A percentile compares a stretch with the other conserved stretches of the same genome.
These are phyloP conservation scores for Rhodotorula sp. DNA, from an alignment of 1,284 basidiomycete genomes.

Conservation along the genomic window DNA sequence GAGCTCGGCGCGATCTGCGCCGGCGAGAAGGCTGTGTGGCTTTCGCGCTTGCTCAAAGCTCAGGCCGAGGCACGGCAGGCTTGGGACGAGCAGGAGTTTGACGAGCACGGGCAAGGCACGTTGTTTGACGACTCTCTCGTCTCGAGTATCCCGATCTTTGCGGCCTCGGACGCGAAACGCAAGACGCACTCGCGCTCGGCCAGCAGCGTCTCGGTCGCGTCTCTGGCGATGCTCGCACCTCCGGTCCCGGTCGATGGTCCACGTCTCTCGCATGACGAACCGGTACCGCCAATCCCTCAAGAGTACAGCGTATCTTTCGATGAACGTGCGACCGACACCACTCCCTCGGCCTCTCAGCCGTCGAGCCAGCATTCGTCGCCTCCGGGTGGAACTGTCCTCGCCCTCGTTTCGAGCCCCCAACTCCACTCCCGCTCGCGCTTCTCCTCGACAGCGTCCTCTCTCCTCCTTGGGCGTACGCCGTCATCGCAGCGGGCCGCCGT, in stretches of 20 bases:
- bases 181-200: slow-evolving; percentile 31
- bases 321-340: neutral
- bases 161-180: slow-evolving; percentile 8
- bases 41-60: slow-evolving; percentile 47
- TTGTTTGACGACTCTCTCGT: slow-evolving; percentile 37
- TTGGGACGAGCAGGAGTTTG: slow-evolving; percentile 27
- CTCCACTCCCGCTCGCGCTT: slow-evolving; percentile 30
- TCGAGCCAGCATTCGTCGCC: neutral
- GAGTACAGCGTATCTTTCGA: neutral
- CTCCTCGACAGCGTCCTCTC: slow-evolving; percentile 49
- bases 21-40: slow-evolving; percentile 78
- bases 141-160: slow-evolving; percentile 21
- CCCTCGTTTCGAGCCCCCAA: slow-evolving; percentile 10
- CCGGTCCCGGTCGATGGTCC: slow-evolving; percentile 11
- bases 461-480: slow-evolving; percentile 66
- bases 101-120: slow-evolving; percentile 24
- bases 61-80: slow-evolving; percentile 13
- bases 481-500: slow-evolving; percentile 61
- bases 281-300: slow-evolving; percentile 15
- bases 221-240: neutral
- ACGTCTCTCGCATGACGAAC: slow-evolving; percentile 7
- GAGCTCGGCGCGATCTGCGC: slow-evolving; percentile 78
- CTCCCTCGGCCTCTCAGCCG: neutral
- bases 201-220: slow-evolving; percentile 31
- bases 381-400: slow-evolving; percentile 28